Percentiles rank a stretch among this genome's conserved stretches.
These are phyloP conservation scores for Leucocoprinus leucothites DNA, from an alignment of 768 basidiomycete genomes.

Conservation along the genomic window DNA sequence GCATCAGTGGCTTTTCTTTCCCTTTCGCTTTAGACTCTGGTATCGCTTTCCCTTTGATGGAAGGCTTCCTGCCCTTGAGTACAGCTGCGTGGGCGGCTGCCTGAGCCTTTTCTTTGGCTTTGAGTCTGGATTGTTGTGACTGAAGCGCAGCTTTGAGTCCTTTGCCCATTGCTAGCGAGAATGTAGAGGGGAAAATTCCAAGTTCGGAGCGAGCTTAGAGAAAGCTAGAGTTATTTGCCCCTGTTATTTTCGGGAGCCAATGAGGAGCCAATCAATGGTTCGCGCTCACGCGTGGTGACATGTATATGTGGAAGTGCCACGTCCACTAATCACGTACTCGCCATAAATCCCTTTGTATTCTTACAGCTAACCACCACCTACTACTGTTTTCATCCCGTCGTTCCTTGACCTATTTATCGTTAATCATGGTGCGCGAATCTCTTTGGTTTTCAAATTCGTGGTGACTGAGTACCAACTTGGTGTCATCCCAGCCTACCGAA, in stretches of 20 bases:
- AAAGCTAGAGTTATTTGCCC: not conserved
- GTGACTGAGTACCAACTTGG: not conserved
- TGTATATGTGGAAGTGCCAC: conserved; percentile 22
- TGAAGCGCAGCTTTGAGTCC: conserved; percentile 67
- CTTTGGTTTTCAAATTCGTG: not conserved
- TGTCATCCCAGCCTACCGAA: conserved; percentile 59
- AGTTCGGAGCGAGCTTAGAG: not conserved
- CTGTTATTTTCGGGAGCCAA: conserved; percentile 4
- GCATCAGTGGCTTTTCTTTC: conserved; percentile 1
- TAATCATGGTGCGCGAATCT: conserved; percentile 24
- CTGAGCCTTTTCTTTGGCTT: conserved; percentile 53
- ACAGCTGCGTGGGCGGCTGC: conserved; percentile 53
- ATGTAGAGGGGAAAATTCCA: too few relatives aligned
- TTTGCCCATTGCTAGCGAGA: conserved; percentile 39
- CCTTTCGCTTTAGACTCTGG: conserved; percentile 21
- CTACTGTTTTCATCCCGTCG: conserved; percentile 14
- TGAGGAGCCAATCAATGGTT: not conserved
- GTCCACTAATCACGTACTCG: conserved; percentile 15
- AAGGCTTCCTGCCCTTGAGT: conserved; percentile 37
- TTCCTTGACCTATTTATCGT: conserved; percentile 14
- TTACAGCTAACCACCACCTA: conserved; percentile 9
- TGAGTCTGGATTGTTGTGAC: conserved; percentile 65
- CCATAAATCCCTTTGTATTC: conserved; percentile 9
- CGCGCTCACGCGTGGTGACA: not conserved
- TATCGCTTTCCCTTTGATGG: conserved; percentile 7